A percentile compares a stretch with the other conserved stretches of the same genome.
These are phyloP conservation scores for Torulaspora globosa DNA, from an alignment of 1,139 yeast genomes.

Conservation along the genomic window DNA sequence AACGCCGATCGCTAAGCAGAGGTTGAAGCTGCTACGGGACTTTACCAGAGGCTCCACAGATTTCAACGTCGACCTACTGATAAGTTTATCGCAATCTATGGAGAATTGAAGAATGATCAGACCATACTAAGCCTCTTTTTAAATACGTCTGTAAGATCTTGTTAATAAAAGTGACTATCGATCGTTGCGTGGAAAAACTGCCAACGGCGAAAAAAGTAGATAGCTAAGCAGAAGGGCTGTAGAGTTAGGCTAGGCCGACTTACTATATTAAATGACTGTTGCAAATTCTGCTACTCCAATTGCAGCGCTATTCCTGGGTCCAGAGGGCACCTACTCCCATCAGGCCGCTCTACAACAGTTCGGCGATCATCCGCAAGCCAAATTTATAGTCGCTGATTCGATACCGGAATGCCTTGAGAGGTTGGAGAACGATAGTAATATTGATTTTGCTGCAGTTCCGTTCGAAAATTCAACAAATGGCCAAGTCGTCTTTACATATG, in stretches of 20 bases:
- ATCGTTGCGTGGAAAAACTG: neutral
- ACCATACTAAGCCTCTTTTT: neutral
- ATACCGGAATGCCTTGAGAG: conserved; percentile 64
- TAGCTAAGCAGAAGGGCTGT: too few species aligned
- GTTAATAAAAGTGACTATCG: neutral
- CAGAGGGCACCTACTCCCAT: conserved; percentile 86
- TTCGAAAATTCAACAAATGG: conserved; percentile 95
- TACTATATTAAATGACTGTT: too few species aligned
- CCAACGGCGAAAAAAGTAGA: neutral
- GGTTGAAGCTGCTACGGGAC: conserved; percentile 54
- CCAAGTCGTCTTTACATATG: conserved; percentile 81
- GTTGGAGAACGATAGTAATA: conserved; percentile 42
- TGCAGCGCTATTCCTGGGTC: conserved; percentile 65
- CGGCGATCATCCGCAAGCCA: conserved; percentile 38
- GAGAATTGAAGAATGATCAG: conserved; percentile 41
- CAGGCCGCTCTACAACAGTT: conserved; percentile 86
- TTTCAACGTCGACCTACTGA: conserved; percentile 63
- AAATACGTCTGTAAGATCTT: conserved; percentile 3
- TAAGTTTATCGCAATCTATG: conserved; percentile 67
- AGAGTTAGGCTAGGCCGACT: too few species aligned
- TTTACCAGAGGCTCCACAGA: conserved; percentile 66
- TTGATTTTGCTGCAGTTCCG: conserved; percentile 80
- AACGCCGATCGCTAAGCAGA: conserved; percentile 43
- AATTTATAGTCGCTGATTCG: conserved; percentile 39
- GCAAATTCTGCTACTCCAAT: neutral